Base-by-base conservation (phyloP, 306 rosid species). In the Glycine tomentella region DNA sequence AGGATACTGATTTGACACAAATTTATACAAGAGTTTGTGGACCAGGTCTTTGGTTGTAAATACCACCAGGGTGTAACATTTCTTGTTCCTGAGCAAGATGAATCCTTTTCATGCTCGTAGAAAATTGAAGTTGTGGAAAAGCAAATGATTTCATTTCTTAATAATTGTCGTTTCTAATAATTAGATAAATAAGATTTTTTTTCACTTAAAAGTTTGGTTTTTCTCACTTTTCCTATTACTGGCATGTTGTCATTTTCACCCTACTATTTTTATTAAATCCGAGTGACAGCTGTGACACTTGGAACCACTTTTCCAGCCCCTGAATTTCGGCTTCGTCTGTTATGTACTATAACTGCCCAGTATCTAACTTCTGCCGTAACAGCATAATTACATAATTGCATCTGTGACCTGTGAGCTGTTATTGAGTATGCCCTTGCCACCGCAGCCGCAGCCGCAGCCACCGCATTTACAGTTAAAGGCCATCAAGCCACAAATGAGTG, bases 381-480 rank as follows among this genome's bases (percentile, higher is more conserved):
- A 81, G 38, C 67, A 71, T 81, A 65, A 81, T 65, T 66, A 67
- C 34, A 25, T 25, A 25, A 25, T 25, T 25, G 31, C 31, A 73
- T 52, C 79, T 40, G 74, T 63, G 69, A 65, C 82, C 52, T 74
- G 53, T 72, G 81, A 58, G 83, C 74, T 82, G 82, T 42, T 53
- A 25, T 25, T 25, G 31, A 25, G 40, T 36, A 36, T 36, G 52
- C 68, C 31, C 45, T 42, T 1, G 46, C 81, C 62, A 73, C 79
- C 58, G 79, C 86, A 51, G 80, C 31, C 31, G 31, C 31, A 1
- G 31, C 2, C 31, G 31, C 31, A 1, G 2, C 82, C 77, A 76
- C 86, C 83, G 87, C 86, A 83, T 75, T 81, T 63, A 70, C 86
- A 56, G 78, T 77, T 77, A 74, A 72, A 49, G 76, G 68, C 77